Evolutionary conservation across 805 yeast genomes (phyloP).

Genomic region (Kregervanrija pseudodelftensis): DNA sequence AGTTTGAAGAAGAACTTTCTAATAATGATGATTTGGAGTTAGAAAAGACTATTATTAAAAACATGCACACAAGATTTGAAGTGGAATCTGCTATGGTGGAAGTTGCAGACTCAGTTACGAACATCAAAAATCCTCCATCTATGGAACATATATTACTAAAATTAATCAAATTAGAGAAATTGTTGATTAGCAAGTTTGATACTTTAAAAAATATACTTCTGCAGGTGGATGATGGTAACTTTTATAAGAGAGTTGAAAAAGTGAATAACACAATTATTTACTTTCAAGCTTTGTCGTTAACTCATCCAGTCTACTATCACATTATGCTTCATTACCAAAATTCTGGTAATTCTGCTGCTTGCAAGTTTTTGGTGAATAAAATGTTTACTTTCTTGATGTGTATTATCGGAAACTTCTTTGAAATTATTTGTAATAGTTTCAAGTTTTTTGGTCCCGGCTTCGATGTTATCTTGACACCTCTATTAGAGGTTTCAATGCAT

Average conservation of each 20-base stretch:
- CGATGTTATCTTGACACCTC: constrained; percentile 33
- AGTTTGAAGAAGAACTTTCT: constrained; percentile 26
- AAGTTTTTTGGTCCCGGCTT: constrained; percentile 29
- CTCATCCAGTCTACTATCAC: constrained; percentile 35
- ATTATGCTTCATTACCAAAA: constrained; percentile 34
- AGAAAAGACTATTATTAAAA: constrained; percentile 34
- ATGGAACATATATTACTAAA: constrained; percentile 31
- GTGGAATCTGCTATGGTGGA: constrained; percentile 26
- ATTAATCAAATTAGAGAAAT: constrained; percentile 32
- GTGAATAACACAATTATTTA: constrained; percentile 18
- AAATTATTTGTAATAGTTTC: constrained; percentile 26
- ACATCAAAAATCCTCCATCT: constrained; percentile 32
- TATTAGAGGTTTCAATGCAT: constrained; percentile 32
- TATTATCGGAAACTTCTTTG: constrained; percentile 31
- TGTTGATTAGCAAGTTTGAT: constrained; percentile 27
- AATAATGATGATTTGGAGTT: constrained; percentile 32
- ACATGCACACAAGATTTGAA: constrained; percentile 25
- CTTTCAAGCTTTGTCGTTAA: constrained; percentile 25
- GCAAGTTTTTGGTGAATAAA: constrained; percentile 33
- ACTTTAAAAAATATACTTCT: constrained; percentile 22
- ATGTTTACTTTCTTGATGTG: constrained; percentile 25
- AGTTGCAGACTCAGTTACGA: constrained; percentile 32
- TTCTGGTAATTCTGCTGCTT: constrained; percentile 26
- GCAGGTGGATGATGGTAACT: constrained; percentile 12
- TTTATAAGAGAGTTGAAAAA: constrained; percentile 17